Evolutionary conservation across 1,139 yeast species (phyloP).

Genomic region (Petasospora fabianii): DNA sequence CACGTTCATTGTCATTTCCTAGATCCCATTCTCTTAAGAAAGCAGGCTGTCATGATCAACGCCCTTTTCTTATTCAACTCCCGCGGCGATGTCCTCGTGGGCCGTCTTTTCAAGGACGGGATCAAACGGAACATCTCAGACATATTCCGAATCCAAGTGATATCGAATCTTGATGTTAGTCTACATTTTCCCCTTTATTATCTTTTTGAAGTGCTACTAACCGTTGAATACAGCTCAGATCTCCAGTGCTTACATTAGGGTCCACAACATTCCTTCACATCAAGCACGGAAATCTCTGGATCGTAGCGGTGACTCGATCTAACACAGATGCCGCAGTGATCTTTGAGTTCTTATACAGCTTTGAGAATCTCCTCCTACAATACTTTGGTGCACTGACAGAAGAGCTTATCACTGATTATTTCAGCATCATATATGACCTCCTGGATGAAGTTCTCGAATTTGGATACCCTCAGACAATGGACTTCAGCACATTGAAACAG

Average conservation of each 20-base stretch:
- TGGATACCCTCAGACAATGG: slow-evolving; percentile 80
- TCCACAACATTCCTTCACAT: slow-evolving; percentile 88
- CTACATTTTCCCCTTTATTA: neutral
- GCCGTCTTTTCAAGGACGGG: slow-evolving; percentile 69
- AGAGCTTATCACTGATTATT: slow-evolving; percentile 51
- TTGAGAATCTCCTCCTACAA: slow-evolving; percentile 44
- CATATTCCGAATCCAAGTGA: slow-evolving; percentile 86
- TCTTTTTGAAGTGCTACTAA: slow-evolving; percentile 4
- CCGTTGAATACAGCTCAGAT: slow-evolving; percentile 38
- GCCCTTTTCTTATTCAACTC: slow-evolving; percentile 75
- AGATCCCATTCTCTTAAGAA: too few relatives aligned
- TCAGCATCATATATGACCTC: slow-evolving; percentile 67
- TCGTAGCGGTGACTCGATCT: slow-evolving; percentile 83
- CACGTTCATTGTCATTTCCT: too few relatives aligned
- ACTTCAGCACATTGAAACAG: slow-evolving; percentile 42
- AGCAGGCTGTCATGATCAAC: too few relatives aligned
- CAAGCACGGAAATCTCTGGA: slow-evolving; percentile 65
- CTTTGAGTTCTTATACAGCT: slow-evolving; percentile 70
- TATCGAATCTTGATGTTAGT: slow-evolving; percentile 50
- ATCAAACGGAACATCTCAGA: slow-evolving; percentile 75
- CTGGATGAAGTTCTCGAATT: slow-evolving; percentile 75
- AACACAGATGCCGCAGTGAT: slow-evolving; percentile 82
- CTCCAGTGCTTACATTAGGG: slow-evolving; percentile 88
- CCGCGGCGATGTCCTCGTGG: slow-evolving; percentile 83
- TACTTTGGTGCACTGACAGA: slow-evolving; percentile 37